Evolutionary conservation across 169 alveolate species (phyloP).

Genomic region (Blepharisma undulans): DNA sequence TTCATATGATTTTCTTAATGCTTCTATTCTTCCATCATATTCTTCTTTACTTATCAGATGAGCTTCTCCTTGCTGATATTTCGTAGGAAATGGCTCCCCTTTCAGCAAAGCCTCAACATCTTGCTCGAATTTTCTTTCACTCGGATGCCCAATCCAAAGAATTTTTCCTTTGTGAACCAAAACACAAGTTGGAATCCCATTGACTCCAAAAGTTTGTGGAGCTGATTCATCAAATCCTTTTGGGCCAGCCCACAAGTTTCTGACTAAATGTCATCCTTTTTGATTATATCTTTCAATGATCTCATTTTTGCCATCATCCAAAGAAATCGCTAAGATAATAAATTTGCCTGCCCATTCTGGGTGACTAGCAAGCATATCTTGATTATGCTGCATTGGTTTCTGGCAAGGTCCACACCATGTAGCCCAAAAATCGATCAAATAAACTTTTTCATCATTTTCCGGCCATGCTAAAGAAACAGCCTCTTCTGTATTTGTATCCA

Average conservation of each 20-base stretch:
- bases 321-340: conserved; percentile 27
- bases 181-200: too few species aligned
- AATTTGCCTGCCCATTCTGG: not conserved
- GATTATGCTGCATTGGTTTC: not conserved
- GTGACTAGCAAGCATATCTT: too few species aligned
- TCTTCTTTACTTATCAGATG: not conserved
- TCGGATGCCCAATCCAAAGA: not conserved
- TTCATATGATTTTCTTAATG: not conserved
- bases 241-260: not conserved
- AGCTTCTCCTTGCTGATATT: not conserved
- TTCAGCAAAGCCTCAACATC: not conserved
- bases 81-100: not conserved
- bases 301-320: conserved; percentile 28
- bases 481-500: not conserved
- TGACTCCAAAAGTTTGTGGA: not conserved
- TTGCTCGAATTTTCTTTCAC: not conserved
- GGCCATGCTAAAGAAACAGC: not conserved
- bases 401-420: not conserved
- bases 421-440: not conserved
- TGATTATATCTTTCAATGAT: conserved; percentile 13
- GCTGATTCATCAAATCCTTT: not conserved
- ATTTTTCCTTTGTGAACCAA: too few species aligned
- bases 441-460: not conserved
- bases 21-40: not conserved
- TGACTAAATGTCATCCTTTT: conserved; percentile 10